phyloP scores from a whole-genome alignment of 371 early-diverging fungal species.

The Mortierella sp. region DNA sequence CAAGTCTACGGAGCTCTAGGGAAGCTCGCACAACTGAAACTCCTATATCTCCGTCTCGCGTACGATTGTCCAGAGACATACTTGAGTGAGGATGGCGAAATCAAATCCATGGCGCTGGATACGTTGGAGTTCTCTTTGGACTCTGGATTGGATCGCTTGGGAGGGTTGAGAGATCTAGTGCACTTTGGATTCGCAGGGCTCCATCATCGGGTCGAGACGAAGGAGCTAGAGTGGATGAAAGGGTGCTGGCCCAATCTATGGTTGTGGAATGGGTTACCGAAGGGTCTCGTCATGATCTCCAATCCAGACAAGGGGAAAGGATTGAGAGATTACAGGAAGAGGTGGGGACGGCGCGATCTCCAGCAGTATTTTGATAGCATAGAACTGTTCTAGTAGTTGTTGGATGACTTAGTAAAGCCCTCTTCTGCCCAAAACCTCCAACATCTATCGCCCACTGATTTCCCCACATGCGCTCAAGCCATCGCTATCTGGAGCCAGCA shows the following conservation, averaged over 20 bases:
- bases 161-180: conserved; percentile 1
- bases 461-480: too few species aligned
- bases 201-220: neutral
- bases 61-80: too few species aligned
- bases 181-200: neutral
- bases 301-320: conserved; percentile 1
- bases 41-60: conserved; percentile 6
- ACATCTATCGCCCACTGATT: too few species aligned
- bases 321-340: conserved; percentile 11
- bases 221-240: conserved; percentile 11
- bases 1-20: conserved; percentile 7
- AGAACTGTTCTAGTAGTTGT: too few species aligned
- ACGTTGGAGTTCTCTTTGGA: conserved; percentile 4
- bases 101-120: too few species aligned
- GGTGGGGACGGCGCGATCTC: conserved; percentile 2
- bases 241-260: conserved; percentile 9
- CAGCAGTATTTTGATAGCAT: too few species aligned
- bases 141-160: conserved; percentile 1
- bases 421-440: too few species aligned
- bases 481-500: too few species aligned
- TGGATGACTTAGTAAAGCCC: too few species aligned
- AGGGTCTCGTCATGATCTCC: neutral
- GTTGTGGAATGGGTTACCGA: conserved; percentile 2
- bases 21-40: conserved; percentile 2
- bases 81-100: too few species aligned